Evolutionary conservation across 2,329 filamentous ascomycete genomes (phyloP).

Genomic region (Domatiomyces catenatus): DNA sequence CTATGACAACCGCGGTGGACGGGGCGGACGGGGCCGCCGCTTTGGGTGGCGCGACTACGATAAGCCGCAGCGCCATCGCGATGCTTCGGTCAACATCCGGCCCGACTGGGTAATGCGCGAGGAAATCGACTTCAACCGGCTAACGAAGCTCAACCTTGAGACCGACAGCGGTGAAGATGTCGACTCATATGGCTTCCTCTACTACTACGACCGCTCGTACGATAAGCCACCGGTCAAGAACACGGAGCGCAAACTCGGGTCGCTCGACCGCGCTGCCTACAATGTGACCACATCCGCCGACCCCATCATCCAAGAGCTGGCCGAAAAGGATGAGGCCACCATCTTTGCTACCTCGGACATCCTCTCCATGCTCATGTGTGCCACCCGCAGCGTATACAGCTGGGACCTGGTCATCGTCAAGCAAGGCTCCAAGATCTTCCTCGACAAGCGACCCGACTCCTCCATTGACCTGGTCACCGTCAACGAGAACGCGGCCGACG

Average conservation of each 20-base stretch:
- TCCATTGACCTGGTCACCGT: slow-evolving; percentile 95
- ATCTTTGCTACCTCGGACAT: slow-evolving; percentile 97
- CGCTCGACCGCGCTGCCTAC: slow-evolving; percentile 88
- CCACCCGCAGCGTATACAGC: slow-evolving; percentile 87
- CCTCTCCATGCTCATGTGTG: slow-evolving; percentile 98
- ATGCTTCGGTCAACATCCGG: slow-evolving; percentile 91
- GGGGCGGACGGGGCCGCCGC: slow-evolving; percentile 60
- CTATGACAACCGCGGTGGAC: slow-evolving; percentile 56
- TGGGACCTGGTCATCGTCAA: slow-evolving; percentile 94
- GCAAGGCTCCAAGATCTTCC: slow-evolving; percentile 91
- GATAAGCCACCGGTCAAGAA: slow-evolving; percentile 88
- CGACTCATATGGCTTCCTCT: slow-evolving; percentile 89
- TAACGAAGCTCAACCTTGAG: slow-evolving; percentile 90
- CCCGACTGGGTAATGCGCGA: slow-evolving; percentile 90
- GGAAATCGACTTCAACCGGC: slow-evolving; percentile 95
- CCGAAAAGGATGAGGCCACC: slow-evolving; percentile 87
- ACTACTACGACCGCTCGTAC: slow-evolving; percentile 93
- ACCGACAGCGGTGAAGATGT: slow-evolving; percentile 89
- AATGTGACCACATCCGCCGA: slow-evolving; percentile 95
- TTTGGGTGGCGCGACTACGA: slow-evolving; percentile 99
- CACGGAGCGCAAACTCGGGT: slow-evolving; percentile 55
- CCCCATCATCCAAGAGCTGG: slow-evolving; percentile 89
- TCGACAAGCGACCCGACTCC: slow-evolving; percentile 94
- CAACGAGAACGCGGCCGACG: slow-evolving; percentile 95
- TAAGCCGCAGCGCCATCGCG: slow-evolving; percentile 90